phyloP scores from a whole-genome alignment of 2,329 filamentous ascomycete genomes.

The Apiospora rasikravindrae region DNA sequence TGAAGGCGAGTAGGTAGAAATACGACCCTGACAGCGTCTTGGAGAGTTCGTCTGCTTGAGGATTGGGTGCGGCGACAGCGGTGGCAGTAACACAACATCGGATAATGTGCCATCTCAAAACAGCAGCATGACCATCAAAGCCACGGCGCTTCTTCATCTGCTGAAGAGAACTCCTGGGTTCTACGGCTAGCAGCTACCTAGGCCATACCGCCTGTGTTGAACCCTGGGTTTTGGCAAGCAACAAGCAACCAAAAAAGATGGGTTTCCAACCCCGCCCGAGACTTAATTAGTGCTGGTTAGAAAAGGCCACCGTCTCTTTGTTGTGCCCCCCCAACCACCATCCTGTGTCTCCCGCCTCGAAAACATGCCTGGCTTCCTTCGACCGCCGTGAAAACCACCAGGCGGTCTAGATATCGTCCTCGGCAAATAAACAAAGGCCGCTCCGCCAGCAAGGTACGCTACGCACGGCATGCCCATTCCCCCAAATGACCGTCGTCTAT shows the following conservation, averaged over 20 bases:
- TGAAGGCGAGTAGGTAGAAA: background rate
- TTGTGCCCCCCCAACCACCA: background rate
- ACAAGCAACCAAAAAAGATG: conserved; percentile 13
- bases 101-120: conserved; percentile 15
- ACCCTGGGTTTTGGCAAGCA: conserved; percentile 15
- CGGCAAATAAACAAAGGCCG: conserved; percentile 12
- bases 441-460: conserved; percentile 7
- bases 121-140: conserved; percentile 3
- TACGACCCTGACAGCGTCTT: background rate
- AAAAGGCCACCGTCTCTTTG: conserved; percentile 17
- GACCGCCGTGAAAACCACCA: background rate
- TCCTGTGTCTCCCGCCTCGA: background rate
- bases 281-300: conserved; percentile 13
- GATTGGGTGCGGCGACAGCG: background rate
- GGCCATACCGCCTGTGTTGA: background rate
- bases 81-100: background rate
- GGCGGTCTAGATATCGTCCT: conserved; percentile 10
- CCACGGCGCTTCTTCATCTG: background rate
- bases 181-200: background rate
- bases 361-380: conserved; percentile 3
- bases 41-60: background rate
- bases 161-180: background rate
- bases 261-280: background rate
- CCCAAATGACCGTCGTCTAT: background rate
- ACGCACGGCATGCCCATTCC: background rate